Evolutionary conservation across 108 stramenopile genomes (phyloP).

Genomic region (Nitzschia sp.): DNA sequence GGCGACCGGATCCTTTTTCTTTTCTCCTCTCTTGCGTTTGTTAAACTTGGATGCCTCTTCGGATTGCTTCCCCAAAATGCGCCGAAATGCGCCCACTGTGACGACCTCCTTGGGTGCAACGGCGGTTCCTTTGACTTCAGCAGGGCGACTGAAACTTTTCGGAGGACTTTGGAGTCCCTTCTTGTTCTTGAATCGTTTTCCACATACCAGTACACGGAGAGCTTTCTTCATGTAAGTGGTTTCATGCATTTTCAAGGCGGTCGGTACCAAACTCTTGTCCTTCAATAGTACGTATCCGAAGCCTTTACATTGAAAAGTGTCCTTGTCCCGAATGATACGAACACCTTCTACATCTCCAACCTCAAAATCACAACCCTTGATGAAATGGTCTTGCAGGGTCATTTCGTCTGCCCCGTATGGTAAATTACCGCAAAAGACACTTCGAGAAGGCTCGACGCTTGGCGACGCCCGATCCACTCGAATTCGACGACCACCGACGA

Average conservation of each 20-base stretch:
- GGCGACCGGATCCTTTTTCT: constrained; percentile 24
- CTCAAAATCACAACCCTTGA: constrained; percentile 39
- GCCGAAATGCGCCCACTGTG: constrained; percentile 36
- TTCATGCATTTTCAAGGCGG: constrained; percentile 66
- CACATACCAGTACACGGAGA: constrained; percentile 75
- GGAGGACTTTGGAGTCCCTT: constrained; percentile 23
- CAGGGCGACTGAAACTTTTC: background rate
- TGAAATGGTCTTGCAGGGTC: constrained; percentile 62
- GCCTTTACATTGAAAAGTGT: constrained; percentile 77
- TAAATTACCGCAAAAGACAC: constrained; percentile 81
- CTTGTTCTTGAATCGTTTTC: constrained; percentile 68
- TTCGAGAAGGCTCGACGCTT: constrained; percentile 54
- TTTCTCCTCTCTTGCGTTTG: constrained; percentile 53
- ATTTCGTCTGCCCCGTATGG: constrained; percentile 76
- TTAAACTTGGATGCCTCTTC: constrained; percentile 20
- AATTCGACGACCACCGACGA: constrained; percentile 30
- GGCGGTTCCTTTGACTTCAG: background rate
- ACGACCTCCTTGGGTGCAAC: constrained; percentile 10
- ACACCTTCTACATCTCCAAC: constrained; percentile 56
- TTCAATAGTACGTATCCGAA: constrained; percentile 78
- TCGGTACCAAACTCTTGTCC: constrained; percentile 53
- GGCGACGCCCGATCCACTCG: constrained; percentile 51
- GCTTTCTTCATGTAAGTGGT: constrained; percentile 63
- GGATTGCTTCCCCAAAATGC: constrained; percentile 49
- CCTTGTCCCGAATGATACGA: constrained; percentile 78